phyloP scores from a whole-genome alignment of 2,329 filamentous ascomycete species.

The Dryadomyces quercus-mongolicae region DNA sequence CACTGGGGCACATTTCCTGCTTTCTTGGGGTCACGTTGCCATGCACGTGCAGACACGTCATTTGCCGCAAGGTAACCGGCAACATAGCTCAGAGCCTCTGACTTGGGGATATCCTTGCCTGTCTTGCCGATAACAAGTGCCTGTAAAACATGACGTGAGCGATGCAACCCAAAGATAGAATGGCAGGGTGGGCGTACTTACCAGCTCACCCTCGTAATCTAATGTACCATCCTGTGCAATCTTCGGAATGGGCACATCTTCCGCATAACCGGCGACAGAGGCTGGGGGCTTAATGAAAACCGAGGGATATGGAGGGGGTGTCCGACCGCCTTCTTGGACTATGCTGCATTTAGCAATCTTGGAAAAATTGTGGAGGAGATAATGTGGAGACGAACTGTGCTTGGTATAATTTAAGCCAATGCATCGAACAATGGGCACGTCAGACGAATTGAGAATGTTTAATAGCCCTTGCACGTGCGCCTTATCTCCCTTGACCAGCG shows the following conservation, averaged over 20 bases:
- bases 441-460: conserved; percentile 33
- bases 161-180: too few species aligned
- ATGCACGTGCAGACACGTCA: conserved; percentile 35
- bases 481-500: conserved; percentile 38
- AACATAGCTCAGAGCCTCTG: conserved; percentile 34
- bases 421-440: conserved; percentile 45
- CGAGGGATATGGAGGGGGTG: conserved; percentile 33
- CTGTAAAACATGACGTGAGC: too few species aligned
- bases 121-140: conserved; percentile 3
- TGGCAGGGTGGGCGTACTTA: too few species aligned
- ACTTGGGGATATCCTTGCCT: conserved; percentile 29
- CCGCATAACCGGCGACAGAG: conserved; percentile 23
- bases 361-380: neutral
- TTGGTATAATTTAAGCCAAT: conserved; percentile 49
- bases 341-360: neutral
- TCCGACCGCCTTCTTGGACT: conserved; percentile 40
- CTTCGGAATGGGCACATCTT: conserved; percentile 30
- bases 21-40: conserved; percentile 34
- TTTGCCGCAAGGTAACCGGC: conserved; percentile 42
- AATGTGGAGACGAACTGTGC: conserved; percentile 24
- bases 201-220: too few species aligned
- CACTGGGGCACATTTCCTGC: conserved; percentile 43
- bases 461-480: conserved; percentile 41
- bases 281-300: conserved; percentile 38
- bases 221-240: conserved; percentile 23